Evolutionary conservation across 495 filamentous ascomycete species (phyloP).

Genomic region (Neurospora tetrasperma): DNA sequence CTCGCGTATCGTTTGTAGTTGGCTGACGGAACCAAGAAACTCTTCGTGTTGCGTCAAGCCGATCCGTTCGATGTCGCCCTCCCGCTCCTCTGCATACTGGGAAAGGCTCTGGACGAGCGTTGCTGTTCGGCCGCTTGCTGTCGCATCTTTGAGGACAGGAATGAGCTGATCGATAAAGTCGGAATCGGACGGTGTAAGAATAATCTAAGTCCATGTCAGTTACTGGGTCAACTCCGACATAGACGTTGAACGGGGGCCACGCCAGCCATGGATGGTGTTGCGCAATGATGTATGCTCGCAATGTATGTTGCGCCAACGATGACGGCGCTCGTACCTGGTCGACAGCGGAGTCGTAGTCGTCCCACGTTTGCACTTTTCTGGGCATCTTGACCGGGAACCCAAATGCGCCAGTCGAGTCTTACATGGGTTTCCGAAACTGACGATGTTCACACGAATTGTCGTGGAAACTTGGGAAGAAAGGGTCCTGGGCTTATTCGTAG

Average conservation of each 20-base stretch:
- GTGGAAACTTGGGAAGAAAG: background rate
- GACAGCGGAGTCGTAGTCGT: constrained; percentile 45
- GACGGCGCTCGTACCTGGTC: constrained; percentile 28
- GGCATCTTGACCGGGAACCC: constrained; percentile 24
- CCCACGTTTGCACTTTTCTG: constrained; percentile 39
- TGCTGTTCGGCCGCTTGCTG: constrained; percentile 58
- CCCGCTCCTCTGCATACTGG: constrained; percentile 73
- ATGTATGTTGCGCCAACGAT: constrained; percentile 2
- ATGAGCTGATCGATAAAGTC: constrained; percentile 95
- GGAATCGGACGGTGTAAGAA: constrained; percentile 78
- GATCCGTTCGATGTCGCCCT: constrained; percentile 86
- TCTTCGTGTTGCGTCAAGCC: constrained; percentile 95
- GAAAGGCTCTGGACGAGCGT: constrained; percentile 68
- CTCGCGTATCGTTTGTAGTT: constrained; percentile 80
- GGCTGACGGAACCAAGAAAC: constrained; percentile 85
- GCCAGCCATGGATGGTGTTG: constrained; percentile 1
- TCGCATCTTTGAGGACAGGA: constrained; percentile 82
- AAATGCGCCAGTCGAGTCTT: background rate
- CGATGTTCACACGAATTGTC: background rate
- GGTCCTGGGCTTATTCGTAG: background rate
- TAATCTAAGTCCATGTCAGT: constrained; percentile 49
- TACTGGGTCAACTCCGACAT: background rate
- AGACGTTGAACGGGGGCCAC: background rate
- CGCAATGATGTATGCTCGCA: background rate
- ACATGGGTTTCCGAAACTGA: background rate